A percentile compares a stretch with the other conserved stretches of the same genome.
Conservation (phyloP, 306 rosid species). For the Cucurbita pepo region DNA sequence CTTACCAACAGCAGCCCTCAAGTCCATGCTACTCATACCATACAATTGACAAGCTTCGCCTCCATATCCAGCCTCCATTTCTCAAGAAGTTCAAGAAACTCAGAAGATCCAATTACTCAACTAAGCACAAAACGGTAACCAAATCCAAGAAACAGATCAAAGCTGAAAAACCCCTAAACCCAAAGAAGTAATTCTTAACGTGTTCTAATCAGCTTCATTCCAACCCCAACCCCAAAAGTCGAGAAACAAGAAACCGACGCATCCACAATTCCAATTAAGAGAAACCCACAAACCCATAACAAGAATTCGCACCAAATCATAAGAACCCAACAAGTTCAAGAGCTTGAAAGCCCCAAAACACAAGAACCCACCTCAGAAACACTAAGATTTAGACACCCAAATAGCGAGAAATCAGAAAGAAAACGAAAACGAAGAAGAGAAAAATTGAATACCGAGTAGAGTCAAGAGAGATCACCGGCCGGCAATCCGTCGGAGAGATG, state of each 20-base stretch:
- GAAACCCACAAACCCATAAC: constrained; percentile 30
- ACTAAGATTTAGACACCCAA: not conserved
- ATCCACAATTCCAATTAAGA: constrained; percentile 34
- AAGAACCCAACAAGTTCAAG: not conserved
- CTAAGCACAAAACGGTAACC: not conserved
- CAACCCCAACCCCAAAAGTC: constrained; percentile 40
- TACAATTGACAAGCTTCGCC: constrained; percentile 27
- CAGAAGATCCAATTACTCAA: not conserved
- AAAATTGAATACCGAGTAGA: not conserved
- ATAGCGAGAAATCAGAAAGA: not conserved
- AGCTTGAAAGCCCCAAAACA: not conserved
- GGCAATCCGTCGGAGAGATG: not conserved
- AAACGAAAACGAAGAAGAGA: not conserved
- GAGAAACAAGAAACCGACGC: constrained; percentile 30
- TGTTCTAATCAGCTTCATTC: constrained; percentile 24
- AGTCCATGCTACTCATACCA: constrained; percentile 30
- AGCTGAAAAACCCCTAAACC: constrained; percentile 1
- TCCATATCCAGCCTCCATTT: constrained; percentile 62
- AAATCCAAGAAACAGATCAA: constrained; percentile 9
- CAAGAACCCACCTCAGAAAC: not conserved
- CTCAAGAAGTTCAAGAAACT: not conserved
- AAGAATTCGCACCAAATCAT: constrained; percentile 8
- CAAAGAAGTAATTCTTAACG: not conserved
- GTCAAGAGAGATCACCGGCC: not conserved
- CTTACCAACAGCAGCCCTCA: constrained; percentile 35